Evolutionary conservation across 768 basidiomycete species (phyloP).

Genomic region (Filobasidium floriforme): DNA sequence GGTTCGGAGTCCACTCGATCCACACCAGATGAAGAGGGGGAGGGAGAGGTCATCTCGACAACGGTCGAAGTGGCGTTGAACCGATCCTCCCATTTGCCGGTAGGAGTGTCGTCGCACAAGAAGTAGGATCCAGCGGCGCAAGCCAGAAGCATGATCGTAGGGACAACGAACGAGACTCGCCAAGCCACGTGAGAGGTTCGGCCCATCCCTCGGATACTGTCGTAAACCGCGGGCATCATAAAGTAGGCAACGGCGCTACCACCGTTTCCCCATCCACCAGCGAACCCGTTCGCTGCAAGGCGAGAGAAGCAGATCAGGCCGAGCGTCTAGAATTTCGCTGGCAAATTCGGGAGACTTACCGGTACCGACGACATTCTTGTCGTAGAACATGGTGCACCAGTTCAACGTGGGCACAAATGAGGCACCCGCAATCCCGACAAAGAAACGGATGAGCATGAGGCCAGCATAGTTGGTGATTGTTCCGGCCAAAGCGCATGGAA

Average conservation of each 20-base stretch:
- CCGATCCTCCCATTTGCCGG: slow-evolving; percentile 16
- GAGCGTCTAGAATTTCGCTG: slow-evolving; percentile 52
- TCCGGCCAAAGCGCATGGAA: slow-evolving; percentile 57
- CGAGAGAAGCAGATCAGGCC: slow-evolving; percentile 42
- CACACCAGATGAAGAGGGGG: neutral
- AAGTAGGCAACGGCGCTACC: slow-evolving; percentile 25
- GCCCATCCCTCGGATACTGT: slow-evolving; percentile 7
- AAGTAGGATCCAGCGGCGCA: slow-evolving; percentile 17
- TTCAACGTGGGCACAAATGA: slow-evolving; percentile 59
- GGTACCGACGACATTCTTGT: slow-evolving; percentile 50
- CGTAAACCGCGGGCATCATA: slow-evolving; percentile 19
- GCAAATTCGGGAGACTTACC: slow-evolving; percentile 55
- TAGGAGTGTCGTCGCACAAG: slow-evolving; percentile 16
- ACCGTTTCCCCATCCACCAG: slow-evolving; percentile 10
- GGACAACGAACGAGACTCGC: slow-evolving; percentile 18
- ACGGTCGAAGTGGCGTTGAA: neutral
- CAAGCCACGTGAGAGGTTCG: slow-evolving; percentile 11
- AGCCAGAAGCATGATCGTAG: slow-evolving; percentile 8
- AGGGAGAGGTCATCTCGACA: neutral
- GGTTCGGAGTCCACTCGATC: neutral
- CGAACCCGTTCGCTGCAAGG: slow-evolving; percentile 35
- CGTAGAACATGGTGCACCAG: slow-evolving; percentile 59
- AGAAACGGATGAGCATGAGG: slow-evolving; percentile 53
- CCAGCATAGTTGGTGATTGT: slow-evolving; percentile 46
- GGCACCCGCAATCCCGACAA: slow-evolving; percentile 53